phyloP scores from a whole-genome alignment of 192 early-diverging fungal species.

The Umbelopsis isabellina region DNA sequence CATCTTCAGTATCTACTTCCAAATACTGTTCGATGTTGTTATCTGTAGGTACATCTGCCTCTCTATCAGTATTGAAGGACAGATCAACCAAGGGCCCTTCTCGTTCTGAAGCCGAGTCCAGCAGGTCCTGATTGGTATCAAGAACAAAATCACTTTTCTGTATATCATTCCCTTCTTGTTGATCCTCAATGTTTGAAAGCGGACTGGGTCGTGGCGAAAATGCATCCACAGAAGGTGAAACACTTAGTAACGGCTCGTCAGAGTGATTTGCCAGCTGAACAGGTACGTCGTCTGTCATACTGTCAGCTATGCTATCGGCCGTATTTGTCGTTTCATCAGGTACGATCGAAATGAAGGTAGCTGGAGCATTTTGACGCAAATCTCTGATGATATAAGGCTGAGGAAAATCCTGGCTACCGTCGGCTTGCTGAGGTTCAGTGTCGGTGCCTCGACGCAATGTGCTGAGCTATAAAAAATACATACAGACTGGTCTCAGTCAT shows the following conservation, averaged over 20 bases:
- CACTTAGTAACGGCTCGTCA: neutral
- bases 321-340: too few species aligned
- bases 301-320: too few species aligned
- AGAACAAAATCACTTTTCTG: too few species aligned
- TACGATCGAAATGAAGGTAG: neutral
- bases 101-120: too few species aligned
- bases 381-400: conserved; percentile 5
- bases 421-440: neutral
- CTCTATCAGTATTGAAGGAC: too few species aligned
- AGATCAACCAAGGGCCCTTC: too few species aligned
- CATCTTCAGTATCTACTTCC: neutral
- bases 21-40: neutral
- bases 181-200: neutral
- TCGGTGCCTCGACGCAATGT: neutral
- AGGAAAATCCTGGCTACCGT: neutral
- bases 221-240: neutral
- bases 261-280: neutral
- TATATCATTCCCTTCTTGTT: neutral
- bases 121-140: too few species aligned
- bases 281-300: neutral
- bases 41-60: neutral
- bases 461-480: neutral
- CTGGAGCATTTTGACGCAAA: neutral
- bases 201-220: neutral
- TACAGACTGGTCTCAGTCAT: neutral